These are phyloP conservation scores for Coriolopsis trogii DNA, from an alignment of 1,284 basidiomycete genomes.

Conservation along the genomic window DNA sequence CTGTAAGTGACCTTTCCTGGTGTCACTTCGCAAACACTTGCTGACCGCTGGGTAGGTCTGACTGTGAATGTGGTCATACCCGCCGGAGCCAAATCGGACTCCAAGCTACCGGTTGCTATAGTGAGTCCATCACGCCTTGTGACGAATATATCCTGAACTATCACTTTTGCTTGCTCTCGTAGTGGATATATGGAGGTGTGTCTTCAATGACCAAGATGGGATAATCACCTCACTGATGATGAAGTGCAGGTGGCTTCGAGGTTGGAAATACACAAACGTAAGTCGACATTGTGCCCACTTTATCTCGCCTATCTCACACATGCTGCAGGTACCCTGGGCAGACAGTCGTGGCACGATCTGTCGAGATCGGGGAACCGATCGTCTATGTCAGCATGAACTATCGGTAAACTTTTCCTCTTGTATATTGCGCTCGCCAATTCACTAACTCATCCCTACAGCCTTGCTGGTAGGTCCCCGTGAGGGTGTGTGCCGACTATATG, in stretches of 20 bases:
- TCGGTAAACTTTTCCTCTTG: slow-evolving; percentile 31
- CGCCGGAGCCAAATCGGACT: not conserved
- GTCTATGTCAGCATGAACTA: slow-evolving; percentile 62
- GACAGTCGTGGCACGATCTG: slow-evolving; percentile 49
- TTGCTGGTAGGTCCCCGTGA: not conserved
- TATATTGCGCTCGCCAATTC: not conserved
- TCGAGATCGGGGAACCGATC: slow-evolving; percentile 47
- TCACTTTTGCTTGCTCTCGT: not conserved
- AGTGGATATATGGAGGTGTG: not conserved
- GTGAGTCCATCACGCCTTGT: not conserved
- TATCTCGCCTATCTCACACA: slow-evolving; percentile 19
- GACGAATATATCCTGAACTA: not conserved
- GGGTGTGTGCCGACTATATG: not conserved
- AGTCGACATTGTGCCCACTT: not conserved
- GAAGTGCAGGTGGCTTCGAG: not conserved
- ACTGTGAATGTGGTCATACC: not conserved
- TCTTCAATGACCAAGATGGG: not conserved
- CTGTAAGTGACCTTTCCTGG: not conserved
- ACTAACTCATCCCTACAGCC: not conserved
- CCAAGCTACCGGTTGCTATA: not conserved
- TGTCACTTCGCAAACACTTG: not conserved
- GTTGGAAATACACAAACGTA: slow-evolving; percentile 1
- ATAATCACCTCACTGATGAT: not conserved
- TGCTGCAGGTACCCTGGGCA: slow-evolving; percentile 20
- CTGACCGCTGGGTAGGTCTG: not conserved